A percentile compares a stretch with the other conserved stretches of the same genome.
Conservation (phyloP, 208 protist species). For the Leishmania amazonensis region DNA sequence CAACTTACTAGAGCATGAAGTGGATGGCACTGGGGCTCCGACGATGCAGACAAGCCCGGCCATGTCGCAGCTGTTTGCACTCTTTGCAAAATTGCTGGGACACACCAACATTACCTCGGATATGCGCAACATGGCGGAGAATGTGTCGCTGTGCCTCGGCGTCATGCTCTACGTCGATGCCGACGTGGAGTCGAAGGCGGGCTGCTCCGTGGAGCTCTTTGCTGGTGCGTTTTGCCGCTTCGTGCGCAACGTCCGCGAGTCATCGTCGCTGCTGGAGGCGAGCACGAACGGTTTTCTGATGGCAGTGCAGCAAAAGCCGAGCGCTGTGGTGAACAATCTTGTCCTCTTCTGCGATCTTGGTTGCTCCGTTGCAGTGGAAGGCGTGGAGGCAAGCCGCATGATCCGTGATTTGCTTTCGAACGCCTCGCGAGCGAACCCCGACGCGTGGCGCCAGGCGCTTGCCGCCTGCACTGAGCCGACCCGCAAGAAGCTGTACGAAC, state of each 20-base stretch:
- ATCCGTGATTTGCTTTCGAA: constrained; percentile 49
- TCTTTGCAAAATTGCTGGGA: constrained; percentile 47
- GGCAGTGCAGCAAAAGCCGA: constrained; percentile 42
- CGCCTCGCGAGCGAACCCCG: constrained; percentile 34
- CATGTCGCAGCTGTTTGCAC: constrained; percentile 54
- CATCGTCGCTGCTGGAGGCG: constrained; percentile 52
- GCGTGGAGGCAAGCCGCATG: constrained; percentile 46
- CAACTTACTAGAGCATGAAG: constrained; percentile 75
- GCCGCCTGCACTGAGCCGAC: constrained; percentile 45
- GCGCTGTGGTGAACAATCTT: constrained; percentile 31
- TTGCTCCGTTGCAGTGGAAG: constrained; percentile 37
- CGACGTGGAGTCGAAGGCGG: constrained; percentile 46
- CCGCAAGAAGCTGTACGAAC: constrained; percentile 66
- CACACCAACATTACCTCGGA: constrained; percentile 44
- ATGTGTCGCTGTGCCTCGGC: constrained; percentile 76
- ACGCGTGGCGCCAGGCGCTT: constrained; percentile 53
- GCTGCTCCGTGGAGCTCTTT: constrained; percentile 51
- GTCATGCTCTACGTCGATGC: constrained; percentile 63
- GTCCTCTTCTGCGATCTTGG: constrained; percentile 75
- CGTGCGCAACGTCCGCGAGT: constrained; percentile 72
- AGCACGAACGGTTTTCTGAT: constrained; percentile 65
- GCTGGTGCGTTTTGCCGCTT: constrained; percentile 67
- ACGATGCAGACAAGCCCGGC: constrained; percentile 44
- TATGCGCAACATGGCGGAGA: constrained; percentile 89
- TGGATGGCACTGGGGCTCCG: constrained; percentile 52